Percentiles rank a stretch among this genome's conserved stretches.
Evolutionary conservation across 164 flowering plant genomes (phyloP).

Genomic region (Cinnamomum micranthum): DNA sequence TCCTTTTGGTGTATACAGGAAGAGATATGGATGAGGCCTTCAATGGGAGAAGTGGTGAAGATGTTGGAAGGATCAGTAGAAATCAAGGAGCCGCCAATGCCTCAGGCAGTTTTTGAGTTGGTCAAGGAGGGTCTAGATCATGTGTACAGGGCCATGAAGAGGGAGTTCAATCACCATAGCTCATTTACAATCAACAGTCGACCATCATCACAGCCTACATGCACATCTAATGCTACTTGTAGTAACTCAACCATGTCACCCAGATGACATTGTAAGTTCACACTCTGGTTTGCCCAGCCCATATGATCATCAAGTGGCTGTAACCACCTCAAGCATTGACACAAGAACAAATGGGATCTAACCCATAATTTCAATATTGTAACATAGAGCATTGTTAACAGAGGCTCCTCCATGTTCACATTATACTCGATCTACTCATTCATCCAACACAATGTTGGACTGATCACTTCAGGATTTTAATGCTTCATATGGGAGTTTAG

Average conservation of each 20-base stretch:
- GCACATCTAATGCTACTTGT: slow-evolving; percentile 67
- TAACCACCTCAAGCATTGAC: neutral
- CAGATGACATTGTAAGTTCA: slow-evolving; percentile 33
- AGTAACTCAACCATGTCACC: slow-evolving; percentile 91
- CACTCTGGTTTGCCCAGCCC: neutral
- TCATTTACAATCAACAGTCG: slow-evolving; percentile 25
- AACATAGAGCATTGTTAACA: neutral
- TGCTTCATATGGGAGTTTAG: too few species aligned
- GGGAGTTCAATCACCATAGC: slow-evolving; percentile 17
- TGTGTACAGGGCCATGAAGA: slow-evolving; percentile 81
- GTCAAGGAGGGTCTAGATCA: slow-evolving; percentile 77
- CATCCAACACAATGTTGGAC: neutral
- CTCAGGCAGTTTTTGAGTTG: slow-evolving; percentile 73
- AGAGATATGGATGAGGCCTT: slow-evolving; percentile 66
- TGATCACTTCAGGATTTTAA: too few species aligned
- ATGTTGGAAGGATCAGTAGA: slow-evolving; percentile 84
- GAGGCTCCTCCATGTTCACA: neutral
- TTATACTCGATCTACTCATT: neutral
- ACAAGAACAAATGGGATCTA: neutral
- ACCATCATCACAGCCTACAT: slow-evolving; percentile 41
- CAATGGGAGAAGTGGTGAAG: slow-evolving; percentile 92
- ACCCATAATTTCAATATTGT: neutral
- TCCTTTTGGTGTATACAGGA: slow-evolving; percentile 98
- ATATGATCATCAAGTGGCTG: neutral
- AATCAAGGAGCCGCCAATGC: slow-evolving; percentile 71